These are phyloP conservation scores for Fragosphaeria purpurea DNA, from an alignment of 2,329 filamentous ascomycete genomes.

Conservation along the genomic window DNA sequence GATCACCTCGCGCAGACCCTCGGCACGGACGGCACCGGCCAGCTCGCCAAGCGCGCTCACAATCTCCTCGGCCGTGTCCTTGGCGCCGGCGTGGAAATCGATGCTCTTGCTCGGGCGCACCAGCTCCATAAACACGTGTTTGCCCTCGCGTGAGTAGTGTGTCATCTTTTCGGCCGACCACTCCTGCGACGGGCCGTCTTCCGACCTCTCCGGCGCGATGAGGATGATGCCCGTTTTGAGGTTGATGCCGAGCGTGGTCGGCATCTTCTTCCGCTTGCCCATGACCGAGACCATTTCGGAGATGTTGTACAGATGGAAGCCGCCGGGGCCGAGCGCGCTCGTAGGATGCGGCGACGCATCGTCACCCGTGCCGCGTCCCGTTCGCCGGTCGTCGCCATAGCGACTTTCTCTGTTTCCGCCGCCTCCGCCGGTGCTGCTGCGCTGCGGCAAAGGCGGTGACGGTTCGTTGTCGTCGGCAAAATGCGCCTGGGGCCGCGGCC, in stretches of 20 bases:
- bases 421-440: constrained; percentile 9
- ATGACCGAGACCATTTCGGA: constrained; percentile 96
- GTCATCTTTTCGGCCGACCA: constrained; percentile 93
- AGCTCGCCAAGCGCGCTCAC: constrained; percentile 80
- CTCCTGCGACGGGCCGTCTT: constrained; percentile 77
- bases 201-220: constrained; percentile 75
- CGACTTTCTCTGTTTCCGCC: background rate
- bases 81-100: constrained; percentile 93
- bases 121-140: constrained; percentile 93
- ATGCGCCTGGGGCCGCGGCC: constrained; percentile 47
- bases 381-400: constrained; percentile 10
- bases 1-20: constrained; percentile 75
- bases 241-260: constrained; percentile 92
- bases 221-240: constrained; percentile 78
- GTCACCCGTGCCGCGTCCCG: constrained; percentile 16
- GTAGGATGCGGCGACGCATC: constrained; percentile 20
- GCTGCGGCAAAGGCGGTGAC: constrained; percentile 13
- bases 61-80: constrained; percentile 93
- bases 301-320: constrained; percentile 92
- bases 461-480: constrained; percentile 20
- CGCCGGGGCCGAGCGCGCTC: constrained; percentile 52
- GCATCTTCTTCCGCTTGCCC: constrained; percentile 97
- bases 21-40: constrained; percentile 74
- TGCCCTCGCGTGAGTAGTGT: constrained; percentile 96
- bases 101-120: constrained; percentile 87